Evolutionary conservation across 441 rosid species (phyloP).

Genomic region (Syzygium malaccense): DNA sequence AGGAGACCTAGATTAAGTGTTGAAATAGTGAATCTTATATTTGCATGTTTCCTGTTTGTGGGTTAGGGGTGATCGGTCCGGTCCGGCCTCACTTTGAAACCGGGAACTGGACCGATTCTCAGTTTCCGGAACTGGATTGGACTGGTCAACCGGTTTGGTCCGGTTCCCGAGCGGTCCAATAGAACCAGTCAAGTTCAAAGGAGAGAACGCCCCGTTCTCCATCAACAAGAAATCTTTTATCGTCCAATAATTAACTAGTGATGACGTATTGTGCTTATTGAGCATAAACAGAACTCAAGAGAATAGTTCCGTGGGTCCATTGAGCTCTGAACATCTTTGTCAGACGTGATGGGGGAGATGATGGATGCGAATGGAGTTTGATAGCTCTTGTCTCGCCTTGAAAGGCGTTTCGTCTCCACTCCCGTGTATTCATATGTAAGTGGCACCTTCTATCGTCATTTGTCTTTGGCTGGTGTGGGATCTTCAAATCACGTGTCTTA

Average conservation of each 20-base stretch:
- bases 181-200: too few relatives aligned
- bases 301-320: neutral
- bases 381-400: too few relatives aligned
- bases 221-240: neutral
- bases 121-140: too few relatives aligned
- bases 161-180: too few relatives aligned
- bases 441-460: neutral
- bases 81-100: too few relatives aligned
- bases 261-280: neutral
- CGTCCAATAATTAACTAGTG: neutral
- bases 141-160: too few relatives aligned
- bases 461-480: neutral
- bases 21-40: too few relatives aligned
- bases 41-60: too few relatives aligned
- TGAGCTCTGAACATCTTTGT: neutral
- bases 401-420: neutral
- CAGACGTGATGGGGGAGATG: neutral
- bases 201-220: neutral
- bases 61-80: too few relatives aligned
- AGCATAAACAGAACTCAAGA: neutral
- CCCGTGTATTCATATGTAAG: neutral
- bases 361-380: neutral
- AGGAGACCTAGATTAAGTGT: too few relatives aligned
- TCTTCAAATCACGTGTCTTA: neutral
- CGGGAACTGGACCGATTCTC: too few relatives aligned